Percentiles rank a stretch among this genome's conserved stretches.
Evolutionary conservation across 1,139 yeast species (phyloP).

Genomic region (Lodderomyces margitis): DNA sequence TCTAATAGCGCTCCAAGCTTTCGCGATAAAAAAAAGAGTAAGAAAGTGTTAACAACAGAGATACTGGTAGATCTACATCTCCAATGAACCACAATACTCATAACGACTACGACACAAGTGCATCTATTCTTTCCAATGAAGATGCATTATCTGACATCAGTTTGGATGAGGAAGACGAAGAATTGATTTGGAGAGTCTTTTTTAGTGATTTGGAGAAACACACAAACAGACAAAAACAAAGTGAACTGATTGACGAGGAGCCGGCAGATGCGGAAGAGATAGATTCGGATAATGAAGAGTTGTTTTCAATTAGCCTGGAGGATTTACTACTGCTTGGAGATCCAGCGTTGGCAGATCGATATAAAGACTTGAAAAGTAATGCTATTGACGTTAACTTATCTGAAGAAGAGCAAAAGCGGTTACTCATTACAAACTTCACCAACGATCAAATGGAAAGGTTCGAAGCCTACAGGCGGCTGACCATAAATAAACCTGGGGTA

Average conservation of each 20-base stretch:
- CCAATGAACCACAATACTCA: background rate
- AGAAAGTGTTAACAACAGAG: no score
- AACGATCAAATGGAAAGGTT: constrained; percentile 85
- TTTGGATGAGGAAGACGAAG: constrained; percentile 49
- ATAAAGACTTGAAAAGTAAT: constrained; percentile 24
- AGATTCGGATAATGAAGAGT: constrained; percentile 14
- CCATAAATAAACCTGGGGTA: constrained; percentile 74
- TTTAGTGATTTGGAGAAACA: constrained; percentile 27
- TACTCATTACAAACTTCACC: constrained; percentile 70
- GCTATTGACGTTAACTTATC: constrained; percentile 24
- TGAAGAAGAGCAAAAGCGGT: constrained; percentile 56
- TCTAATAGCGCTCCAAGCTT: no score
- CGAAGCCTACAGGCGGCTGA: constrained; percentile 83
- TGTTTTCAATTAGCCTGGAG: constrained; percentile 8
- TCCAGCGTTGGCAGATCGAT: constrained; percentile 32
- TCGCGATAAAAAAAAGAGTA: no score
- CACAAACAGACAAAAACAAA: background rate
- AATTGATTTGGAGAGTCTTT: constrained; percentile 45
- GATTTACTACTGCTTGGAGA: constrained; percentile 41
- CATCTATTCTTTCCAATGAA: background rate
- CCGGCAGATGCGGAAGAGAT: constrained; percentile 23
- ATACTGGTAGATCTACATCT: no score
- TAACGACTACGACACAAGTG: background rate
- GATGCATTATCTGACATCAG: constrained; percentile 36
- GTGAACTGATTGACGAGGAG: background rate